Percentiles rank a stretch among this genome's conserved stretches.
Evolutionary conservation across 177 flowering plant species (phyloP).

Genomic region (Vitis hybrid): DNA sequence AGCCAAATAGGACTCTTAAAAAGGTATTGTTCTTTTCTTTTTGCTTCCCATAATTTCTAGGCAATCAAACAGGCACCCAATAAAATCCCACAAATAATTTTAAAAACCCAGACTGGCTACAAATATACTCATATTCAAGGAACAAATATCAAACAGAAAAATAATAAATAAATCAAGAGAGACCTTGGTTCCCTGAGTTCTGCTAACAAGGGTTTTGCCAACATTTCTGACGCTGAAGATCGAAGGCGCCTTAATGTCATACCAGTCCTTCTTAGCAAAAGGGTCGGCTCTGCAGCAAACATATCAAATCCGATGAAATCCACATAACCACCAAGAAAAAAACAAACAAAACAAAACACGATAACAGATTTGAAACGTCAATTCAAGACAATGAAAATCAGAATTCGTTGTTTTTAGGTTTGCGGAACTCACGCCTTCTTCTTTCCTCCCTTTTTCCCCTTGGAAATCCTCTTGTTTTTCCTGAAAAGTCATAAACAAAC

Average conservation of each 20-base stretch:
- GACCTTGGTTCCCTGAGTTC: constrained; percentile 82
- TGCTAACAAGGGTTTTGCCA: constrained; percentile 66
- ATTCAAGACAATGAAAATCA: too few relatives aligned
- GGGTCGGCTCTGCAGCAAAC: constrained; percentile 42
- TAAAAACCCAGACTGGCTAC: too few relatives aligned
- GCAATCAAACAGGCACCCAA: too few relatives aligned
- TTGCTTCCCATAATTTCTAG: too few relatives aligned
- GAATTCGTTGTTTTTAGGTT: too few relatives aligned
- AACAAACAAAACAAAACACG: not conserved
- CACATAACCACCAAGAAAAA: not conserved
- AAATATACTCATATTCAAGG: too few relatives aligned
- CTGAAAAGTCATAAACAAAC: constrained; percentile 7
- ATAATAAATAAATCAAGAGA: too few relatives aligned
- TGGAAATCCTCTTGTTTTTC: constrained; percentile 35
- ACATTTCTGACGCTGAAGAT: constrained; percentile 44
- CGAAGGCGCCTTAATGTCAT: constrained; percentile 68
- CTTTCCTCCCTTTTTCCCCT: constrained; percentile 36
- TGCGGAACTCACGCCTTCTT: constrained; percentile 30
- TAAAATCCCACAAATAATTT: too few relatives aligned
- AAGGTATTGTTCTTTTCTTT: too few relatives aligned
- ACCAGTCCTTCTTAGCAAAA: constrained; percentile 78
- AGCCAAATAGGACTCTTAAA: too few relatives aligned
- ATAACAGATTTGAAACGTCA: too few relatives aligned
- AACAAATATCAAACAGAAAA: too few relatives aligned
- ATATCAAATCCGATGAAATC: not conserved